A percentile compares a stretch with the other conserved stretches of the same genome.
These are phyloP conservation scores for Nitzschia inconspicua DNA, from an alignment of 108 stramenopile species.

Conservation along the genomic window DNA sequence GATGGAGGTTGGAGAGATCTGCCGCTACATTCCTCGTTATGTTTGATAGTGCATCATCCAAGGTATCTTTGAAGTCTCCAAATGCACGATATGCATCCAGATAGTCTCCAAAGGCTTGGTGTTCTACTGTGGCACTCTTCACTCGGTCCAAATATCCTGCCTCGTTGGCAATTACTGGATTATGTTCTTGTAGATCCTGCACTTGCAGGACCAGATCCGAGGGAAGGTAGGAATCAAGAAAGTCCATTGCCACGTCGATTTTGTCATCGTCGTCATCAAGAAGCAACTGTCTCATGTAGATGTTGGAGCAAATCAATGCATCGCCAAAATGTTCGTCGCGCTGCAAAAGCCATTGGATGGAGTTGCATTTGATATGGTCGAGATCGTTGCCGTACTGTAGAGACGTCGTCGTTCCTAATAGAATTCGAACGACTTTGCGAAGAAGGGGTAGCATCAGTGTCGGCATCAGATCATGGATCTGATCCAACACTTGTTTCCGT, in stretches of 20 bases:
- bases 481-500: conserved; percentile 45
- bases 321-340: conserved; percentile 49
- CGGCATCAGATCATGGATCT: conserved; percentile 56
- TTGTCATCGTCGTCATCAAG: conserved; percentile 39
- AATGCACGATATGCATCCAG: conserved; percentile 36
- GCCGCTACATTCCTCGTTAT: conserved; percentile 3
- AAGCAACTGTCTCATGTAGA: conserved; percentile 59
- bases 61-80: conserved; percentile 30
- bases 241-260: conserved; percentile 22
- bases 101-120: conserved; percentile 31
- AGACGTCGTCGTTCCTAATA: not conserved
- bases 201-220: conserved; percentile 19
- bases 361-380: conserved; percentile 24
- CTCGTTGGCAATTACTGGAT: not conserved
- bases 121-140: conserved; percentile 26
- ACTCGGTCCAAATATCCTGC: conserved; percentile 5
- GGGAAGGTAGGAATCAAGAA: conserved; percentile 33
- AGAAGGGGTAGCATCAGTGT: conserved; percentile 32
- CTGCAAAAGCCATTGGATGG: conserved; percentile 68
- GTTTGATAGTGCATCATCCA: conserved; percentile 13
- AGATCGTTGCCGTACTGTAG: not conserved
- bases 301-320: conserved; percentile 72
- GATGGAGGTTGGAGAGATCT: not conserved
- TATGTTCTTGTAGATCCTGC: not conserved
- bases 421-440: conserved; percentile 43